Evolutionary conservation across 2,329 filamentous ascomycete species (phyloP).

Genomic region (Emergomyces africanus): DNA sequence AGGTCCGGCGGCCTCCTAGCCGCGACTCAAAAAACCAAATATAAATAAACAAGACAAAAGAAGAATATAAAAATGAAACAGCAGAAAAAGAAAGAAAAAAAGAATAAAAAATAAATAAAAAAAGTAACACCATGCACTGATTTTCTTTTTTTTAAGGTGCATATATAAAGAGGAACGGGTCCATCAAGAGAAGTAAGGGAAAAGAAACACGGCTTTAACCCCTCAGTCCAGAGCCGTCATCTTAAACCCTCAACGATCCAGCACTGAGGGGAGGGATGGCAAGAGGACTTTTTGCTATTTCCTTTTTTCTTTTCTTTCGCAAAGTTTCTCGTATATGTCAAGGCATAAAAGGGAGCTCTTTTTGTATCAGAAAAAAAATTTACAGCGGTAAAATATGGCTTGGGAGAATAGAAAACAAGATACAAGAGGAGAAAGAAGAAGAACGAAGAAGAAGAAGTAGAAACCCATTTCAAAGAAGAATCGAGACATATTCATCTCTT

Average conservation of each 20-base stretch:
- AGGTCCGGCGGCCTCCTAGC: no score
- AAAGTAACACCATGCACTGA: constrained; percentile 1
- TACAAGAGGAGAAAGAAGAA: neutral
- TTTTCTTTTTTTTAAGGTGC: constrained; percentile 5
- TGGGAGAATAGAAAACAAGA: neutral
- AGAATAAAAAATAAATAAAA: constrained; percentile 8
- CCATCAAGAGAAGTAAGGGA: neutral
- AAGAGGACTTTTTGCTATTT: neutral
- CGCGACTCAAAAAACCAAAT: no score
- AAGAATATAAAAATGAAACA: neutral
- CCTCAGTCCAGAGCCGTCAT: neutral
- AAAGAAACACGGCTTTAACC: no score
- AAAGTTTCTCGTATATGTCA: neutral
- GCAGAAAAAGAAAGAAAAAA: constrained; percentile 3
- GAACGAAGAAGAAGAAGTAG: no score
- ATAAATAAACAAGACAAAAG: neutral
- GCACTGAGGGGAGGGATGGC: neutral
- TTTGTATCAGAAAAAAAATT: neutral
- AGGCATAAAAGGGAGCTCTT: neutral
- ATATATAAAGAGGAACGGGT: constrained; percentile 2
- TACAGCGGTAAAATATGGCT: neutral
- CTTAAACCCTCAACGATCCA: neutral
- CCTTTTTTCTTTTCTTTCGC: neutral
- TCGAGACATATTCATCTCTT: no score
- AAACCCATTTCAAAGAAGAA: neutral